Evolutionary conservation across 2,329 filamentous ascomycete species (phyloP).

Genomic region (Byssothecium circinans): DNA sequence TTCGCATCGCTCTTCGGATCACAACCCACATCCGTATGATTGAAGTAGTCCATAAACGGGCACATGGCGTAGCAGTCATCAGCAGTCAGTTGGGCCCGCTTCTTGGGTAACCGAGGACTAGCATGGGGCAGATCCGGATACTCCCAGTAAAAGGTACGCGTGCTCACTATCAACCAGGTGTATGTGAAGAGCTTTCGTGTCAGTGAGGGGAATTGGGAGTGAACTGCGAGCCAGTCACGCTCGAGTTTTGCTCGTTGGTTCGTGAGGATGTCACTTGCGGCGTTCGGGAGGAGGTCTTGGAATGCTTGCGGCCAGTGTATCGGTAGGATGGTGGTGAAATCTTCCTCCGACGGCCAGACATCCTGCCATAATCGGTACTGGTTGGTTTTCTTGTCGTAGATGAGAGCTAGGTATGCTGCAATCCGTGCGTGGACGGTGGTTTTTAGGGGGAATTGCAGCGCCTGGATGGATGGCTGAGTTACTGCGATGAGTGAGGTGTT

Average conservation of each 20-base stretch:
- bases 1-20: constrained; percentile 53
- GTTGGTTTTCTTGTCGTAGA: constrained; percentile 45
- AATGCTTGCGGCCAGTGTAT: constrained; percentile 55
- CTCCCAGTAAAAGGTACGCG: constrained; percentile 62
- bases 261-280: constrained; percentile 49
- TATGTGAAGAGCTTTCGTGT: constrained; percentile 54
- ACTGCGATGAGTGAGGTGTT: constrained; percentile 63
- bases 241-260: constrained; percentile 59
- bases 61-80: constrained; percentile 68
- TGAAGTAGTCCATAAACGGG: constrained; percentile 75
- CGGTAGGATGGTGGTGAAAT: constrained; percentile 62
- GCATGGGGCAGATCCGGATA: constrained; percentile 43
- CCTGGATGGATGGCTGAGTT: constrained; percentile 57
- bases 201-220: constrained; percentile 47
- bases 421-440: constrained; percentile 71
- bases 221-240: constrained; percentile 53
- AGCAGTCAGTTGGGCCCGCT: constrained; percentile 44
- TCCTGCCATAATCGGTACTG: constrained; percentile 61
- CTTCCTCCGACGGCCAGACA: constrained; percentile 65
- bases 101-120: constrained; percentile 46
- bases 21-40: constrained; percentile 55
- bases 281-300: constrained; percentile 44
- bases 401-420: constrained; percentile 66
- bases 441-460: constrained; percentile 53
- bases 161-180: constrained; percentile 64